A percentile compares a stretch with the other conserved stretches of the same genome.
These are phyloP conservation scores for Groenewaldozyma salmanticensis DNA, from an alignment of 805 yeast species.

Conservation along the genomic window DNA sequence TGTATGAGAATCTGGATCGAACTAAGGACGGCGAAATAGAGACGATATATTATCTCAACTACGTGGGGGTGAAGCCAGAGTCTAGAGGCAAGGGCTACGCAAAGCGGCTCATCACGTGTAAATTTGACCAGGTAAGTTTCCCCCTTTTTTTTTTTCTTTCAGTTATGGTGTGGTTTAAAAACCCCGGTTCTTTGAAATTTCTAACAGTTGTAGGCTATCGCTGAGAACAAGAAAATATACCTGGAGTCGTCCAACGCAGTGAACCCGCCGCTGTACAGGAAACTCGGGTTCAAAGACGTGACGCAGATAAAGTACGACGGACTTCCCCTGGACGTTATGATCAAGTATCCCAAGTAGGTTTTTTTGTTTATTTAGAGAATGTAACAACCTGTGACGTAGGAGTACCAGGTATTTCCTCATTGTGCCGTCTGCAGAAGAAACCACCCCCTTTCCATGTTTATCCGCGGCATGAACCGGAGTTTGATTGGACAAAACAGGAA, in stretches of 20 bases:
- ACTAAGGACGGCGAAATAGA: not conserved
- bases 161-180: too few relatives aligned
- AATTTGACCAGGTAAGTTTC: too few relatives aligned
- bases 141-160: too few relatives aligned
- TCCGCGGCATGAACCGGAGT: too few relatives aligned
- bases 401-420: too few relatives aligned
- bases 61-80: not conserved
- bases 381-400: too few relatives aligned
- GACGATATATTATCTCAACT: not conserved
- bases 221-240: slow-evolving; percentile 22
- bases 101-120: not conserved
- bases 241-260: slow-evolving; percentile 49
- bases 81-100: not conserved
- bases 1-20: not conserved
- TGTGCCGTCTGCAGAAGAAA: too few relatives aligned
- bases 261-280: slow-evolving; percentile 43
- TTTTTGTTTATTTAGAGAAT: too few relatives aligned
- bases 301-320: not conserved
- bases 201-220: too few relatives aligned
- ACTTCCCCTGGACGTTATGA: not conserved
- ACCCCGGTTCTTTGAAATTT: too few relatives aligned
- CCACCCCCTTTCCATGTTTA: too few relatives aligned
- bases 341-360: not conserved
- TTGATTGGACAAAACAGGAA: too few relatives aligned
- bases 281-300: slow-evolving; percentile 36